Conservation (phyloP, 768 basidiomycete genomes). For the Xerocomellus chrysenteron region DNA sequence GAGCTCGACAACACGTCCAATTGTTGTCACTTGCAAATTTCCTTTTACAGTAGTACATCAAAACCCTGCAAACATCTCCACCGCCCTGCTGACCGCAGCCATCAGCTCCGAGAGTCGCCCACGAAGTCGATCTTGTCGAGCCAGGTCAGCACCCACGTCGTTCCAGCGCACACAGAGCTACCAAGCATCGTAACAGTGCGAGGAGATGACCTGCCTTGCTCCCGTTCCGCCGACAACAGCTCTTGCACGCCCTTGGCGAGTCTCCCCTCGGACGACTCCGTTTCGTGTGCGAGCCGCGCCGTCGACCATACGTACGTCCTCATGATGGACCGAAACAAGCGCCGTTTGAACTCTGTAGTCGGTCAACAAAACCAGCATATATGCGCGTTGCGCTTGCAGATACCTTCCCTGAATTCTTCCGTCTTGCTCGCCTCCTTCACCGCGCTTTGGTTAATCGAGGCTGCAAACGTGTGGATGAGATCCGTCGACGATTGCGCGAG, state of each 20-base stretch:
- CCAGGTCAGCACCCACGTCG: constrained; percentile 15
- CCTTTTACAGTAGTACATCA: constrained; percentile 26
- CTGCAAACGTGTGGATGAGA: constrained; percentile 18
- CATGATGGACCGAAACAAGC: constrained; percentile 14
- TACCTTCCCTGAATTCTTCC: constrained; percentile 27
- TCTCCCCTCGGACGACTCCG: constrained; percentile 5
- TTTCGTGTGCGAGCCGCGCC: constrained; percentile 23
- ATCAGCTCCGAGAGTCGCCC: constrained; percentile 27
- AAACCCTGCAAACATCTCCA: constrained; percentile 21
- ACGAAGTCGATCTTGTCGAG: constrained; percentile 22
- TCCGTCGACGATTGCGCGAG: constrained; percentile 20
- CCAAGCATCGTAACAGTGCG: constrained; percentile 16
- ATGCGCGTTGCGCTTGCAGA: constrained; percentile 16
- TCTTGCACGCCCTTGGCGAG: constrained; percentile 17
- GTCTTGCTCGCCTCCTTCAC: constrained; percentile 17
- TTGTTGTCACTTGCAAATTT: constrained; percentile 19
- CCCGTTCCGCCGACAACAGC: constrained; percentile 20
- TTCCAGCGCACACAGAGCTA: constrained; percentile 16
- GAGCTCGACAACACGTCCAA: constrained; percentile 10
- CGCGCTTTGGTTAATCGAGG: constrained; percentile 15
- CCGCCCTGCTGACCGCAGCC: constrained; percentile 26
- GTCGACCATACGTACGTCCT: constrained; percentile 27
- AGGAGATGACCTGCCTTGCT: constrained; percentile 37
- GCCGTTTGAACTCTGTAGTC: constrained; percentile 24
- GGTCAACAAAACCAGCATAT: constrained; percentile 19